Percentiles rank a stretch among this genome's conserved stretches.
These are phyloP conservation scores for Termitomyces sp. DNA, from an alignment of 768 basidiomycete species.

Conservation along the genomic window DNA sequence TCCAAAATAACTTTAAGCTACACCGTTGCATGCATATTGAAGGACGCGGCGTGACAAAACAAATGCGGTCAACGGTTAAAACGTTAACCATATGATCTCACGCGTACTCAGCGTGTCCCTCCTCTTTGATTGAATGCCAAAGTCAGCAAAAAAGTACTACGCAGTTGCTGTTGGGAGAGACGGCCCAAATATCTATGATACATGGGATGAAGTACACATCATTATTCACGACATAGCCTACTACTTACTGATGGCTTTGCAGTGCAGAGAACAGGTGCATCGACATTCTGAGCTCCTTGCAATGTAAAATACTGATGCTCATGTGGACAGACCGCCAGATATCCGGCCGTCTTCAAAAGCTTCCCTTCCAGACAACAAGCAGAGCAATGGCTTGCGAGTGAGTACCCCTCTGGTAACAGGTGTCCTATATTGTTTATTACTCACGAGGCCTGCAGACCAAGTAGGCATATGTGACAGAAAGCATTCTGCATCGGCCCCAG, in stretches of 20 bases:
- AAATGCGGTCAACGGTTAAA: no score
- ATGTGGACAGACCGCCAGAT: constrained; percentile 44
- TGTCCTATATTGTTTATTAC: no score
- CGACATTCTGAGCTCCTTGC: neutral
- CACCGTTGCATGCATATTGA: no score
- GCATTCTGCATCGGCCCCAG: neutral
- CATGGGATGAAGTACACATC: constrained; percentile 56
- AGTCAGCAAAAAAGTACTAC: constrained; percentile 44
- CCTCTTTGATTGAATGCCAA: constrained; percentile 29
- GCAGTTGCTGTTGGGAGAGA: constrained; percentile 57
- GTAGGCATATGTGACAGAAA: neutral
- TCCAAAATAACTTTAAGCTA: no score
- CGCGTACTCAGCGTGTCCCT: no score
- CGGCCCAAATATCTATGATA: constrained; percentile 53
- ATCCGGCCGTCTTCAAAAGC: constrained; percentile 50
- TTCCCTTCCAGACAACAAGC: constrained; percentile 41
- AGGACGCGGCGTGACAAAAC: neutral
- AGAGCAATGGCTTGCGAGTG: constrained; percentile 46
- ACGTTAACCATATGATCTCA: no score
- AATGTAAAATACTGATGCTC: neutral
- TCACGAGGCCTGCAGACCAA: neutral
- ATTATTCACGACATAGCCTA: neutral
- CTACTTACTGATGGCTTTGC: neutral
- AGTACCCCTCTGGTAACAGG: neutral
- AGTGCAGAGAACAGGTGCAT: constrained; percentile 48